phyloP scores from a whole-genome alignment of 176 grass and related monocot genomes.

The Guadua angustifolia region DNA sequence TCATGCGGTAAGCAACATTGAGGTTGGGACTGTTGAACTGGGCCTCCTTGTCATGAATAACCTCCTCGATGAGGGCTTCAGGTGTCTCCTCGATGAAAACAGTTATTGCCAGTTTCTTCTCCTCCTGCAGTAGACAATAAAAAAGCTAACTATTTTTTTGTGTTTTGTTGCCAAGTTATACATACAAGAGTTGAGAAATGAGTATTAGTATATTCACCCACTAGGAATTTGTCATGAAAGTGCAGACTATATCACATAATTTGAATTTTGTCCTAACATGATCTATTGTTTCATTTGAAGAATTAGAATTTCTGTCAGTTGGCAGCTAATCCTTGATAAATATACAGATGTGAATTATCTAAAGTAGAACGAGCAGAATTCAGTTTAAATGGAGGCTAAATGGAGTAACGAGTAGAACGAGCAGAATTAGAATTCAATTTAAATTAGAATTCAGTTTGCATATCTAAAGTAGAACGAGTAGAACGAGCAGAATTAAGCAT shows the following conservation, averaged over 20 bases:
- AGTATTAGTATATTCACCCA: neutral
- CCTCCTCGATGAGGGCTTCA: slow-evolving; percentile 83
- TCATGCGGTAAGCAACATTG: slow-evolving; percentile 89
- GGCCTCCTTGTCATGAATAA: slow-evolving; percentile 99
- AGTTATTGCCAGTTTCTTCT: slow-evolving; percentile 85
- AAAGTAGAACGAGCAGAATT: no score
- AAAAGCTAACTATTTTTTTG: slow-evolving; percentile 16
- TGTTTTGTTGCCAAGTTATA: neutral
- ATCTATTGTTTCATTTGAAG: slow-evolving; percentile 15
- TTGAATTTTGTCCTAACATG: neutral
- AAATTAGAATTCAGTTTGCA: no score
- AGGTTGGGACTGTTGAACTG: slow-evolving; percentile 98
- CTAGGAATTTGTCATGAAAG: slow-evolving; percentile 17
- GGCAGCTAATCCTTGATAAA: slow-evolving; percentile 3
- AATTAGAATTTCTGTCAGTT: slow-evolving; percentile 7
- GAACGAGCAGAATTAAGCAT: no score
- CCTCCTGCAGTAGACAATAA: slow-evolving; percentile 49
- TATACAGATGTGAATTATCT: no score
- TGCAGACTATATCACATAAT: neutral
- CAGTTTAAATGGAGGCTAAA: no score
- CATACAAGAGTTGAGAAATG: neutral
- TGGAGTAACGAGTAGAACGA: no score
- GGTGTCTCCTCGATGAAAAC: slow-evolving; percentile 89
- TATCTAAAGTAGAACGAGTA: no score
- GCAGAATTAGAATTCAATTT: no score